Percentiles rank a stretch among this genome's conserved stretches.
These are phyloP conservation scores for Cladorrhinum sp. DNA, from an alignment of 2,329 filamentous ascomycete genomes.

Conservation along the genomic window DNA sequence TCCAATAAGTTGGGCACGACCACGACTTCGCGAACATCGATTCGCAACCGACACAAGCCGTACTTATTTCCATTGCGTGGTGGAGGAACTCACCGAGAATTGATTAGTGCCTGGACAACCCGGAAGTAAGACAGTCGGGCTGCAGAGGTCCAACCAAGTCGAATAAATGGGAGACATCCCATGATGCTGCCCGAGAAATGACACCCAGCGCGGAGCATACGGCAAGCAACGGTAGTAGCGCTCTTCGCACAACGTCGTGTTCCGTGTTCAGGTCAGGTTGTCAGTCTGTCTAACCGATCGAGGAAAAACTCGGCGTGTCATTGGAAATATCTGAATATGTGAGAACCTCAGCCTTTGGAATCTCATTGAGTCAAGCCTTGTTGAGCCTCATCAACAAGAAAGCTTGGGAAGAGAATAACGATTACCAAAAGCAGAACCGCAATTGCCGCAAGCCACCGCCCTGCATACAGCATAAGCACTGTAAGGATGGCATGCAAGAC, in stretches of 20 bases:
- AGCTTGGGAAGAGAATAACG: background rate
- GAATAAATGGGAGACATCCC: background rate
- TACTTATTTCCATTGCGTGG: background rate
- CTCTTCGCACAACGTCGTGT: background rate
- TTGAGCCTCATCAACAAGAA: background rate
- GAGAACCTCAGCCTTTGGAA: no score
- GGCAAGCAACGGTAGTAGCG: background rate
- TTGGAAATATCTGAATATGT: background rate
- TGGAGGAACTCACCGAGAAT: background rate
- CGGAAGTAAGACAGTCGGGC: background rate
- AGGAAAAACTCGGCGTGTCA: background rate
- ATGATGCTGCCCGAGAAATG: background rate
- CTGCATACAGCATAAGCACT: background rate
- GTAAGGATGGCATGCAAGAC: background rate
- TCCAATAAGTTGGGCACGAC: background rate
- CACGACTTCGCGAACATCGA: background rate
- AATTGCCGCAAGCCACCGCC: background rate
- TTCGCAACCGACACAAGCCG: background rate
- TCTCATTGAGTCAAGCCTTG: background rate
- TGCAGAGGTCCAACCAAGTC: background rate
- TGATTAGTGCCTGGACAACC: background rate
- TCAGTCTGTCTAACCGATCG: background rate
- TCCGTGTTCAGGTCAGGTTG: background rate
- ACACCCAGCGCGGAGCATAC: background rate
- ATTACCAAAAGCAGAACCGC: background rate